Base-by-base conservation (phyloP, 2,329 filamentous ascomycete genomes). In the Juglanconis oblonga region DNA sequence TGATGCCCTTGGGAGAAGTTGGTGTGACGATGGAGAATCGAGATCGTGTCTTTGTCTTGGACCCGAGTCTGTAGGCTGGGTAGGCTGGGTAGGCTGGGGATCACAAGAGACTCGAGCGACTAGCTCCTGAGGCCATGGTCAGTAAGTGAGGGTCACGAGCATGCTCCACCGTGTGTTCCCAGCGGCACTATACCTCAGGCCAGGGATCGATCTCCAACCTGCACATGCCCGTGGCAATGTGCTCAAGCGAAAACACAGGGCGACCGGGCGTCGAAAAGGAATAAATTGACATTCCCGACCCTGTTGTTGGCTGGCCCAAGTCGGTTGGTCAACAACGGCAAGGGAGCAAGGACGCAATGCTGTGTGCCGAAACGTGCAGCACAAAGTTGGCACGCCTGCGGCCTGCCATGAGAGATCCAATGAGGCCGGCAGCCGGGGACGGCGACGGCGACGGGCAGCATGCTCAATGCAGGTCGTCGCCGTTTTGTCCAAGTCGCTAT, bases 241-340 rank as follows among this genome's bases (percentile, higher is more conserved):
- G 49, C 29, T 13, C 31, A 40, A 36, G 24, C 14, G 5, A 35
- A 31, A 31, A 36, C 17, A 29, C 14, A 52, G 42, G 10, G 49
- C 10, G 35, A 36, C 17, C 48, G 49, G 52, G 49, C 36, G 35
- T 52, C 49, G 57, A 56, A 32, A 59, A 40, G 17, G 31, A 35
- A 54, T 50, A 55, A 31, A 59, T 42, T 59, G 47, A 33, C 36
- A 7, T 9, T 47, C 38, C 48, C 47, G 36, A 49, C 52, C 35
- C 10, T 50, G 13, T 52, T 70, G 40, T 52, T 71, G n/a, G 68
- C 70, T 62, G 67, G 71, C 13, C 66, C 69, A 31, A 66, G 57
- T 57, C 52, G 67, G 40, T 60, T 67, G 17, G 67, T 64, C 29
- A 69, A 69, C 50, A 60, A 64, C 44, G 59, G 66, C 32, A 59